Percentiles rank a stretch among this genome's conserved stretches.
phyloP scores from a whole-genome alignment of 2,329 filamentous ascomycete genomes.

The Calonectria pseudoreteaudii region DNA sequence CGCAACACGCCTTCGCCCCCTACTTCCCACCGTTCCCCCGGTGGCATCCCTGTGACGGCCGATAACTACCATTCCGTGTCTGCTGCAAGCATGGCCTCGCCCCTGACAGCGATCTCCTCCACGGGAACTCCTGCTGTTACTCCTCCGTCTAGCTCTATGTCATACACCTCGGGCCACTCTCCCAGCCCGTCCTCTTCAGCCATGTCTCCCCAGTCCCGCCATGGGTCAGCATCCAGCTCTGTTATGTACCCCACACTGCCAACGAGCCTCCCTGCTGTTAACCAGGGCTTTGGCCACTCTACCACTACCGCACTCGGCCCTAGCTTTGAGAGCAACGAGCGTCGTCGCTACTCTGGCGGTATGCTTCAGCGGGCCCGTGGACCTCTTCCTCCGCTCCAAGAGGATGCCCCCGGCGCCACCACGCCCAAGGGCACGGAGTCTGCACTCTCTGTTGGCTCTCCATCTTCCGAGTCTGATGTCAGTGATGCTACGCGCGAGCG shows the following conservation, averaged over 20 bases:
- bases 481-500: conserved; percentile 65
- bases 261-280: conserved; percentile 68
- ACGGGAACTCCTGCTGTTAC: conserved; percentile 82
- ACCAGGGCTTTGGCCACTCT: conserved; percentile 76
- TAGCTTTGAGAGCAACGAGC: conserved; percentile 72
- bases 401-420: conserved; percentile 53
- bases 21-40: conserved; percentile 52
- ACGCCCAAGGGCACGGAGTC: conserved; percentile 60
- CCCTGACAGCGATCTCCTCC: conserved; percentile 68
- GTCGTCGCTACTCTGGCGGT: conserved; percentile 74
- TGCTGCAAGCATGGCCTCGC: conserved; percentile 70
- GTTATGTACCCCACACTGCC: conserved; percentile 80
- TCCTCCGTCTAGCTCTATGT: conserved; percentile 79
- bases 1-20: conserved; percentile 68
- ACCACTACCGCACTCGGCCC: conserved; percentile 79
- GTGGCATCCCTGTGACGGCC: conserved; percentile 49
- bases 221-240: conserved; percentile 66
- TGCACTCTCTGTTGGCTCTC: conserved; percentile 62
- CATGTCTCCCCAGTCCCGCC: conserved; percentile 75
- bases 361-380: conserved; percentile 72
- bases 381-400: conserved; percentile 53
- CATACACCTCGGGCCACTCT: conserved; percentile 82
- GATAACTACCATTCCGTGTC: conserved; percentile 57
- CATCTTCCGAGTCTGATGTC: conserved; percentile 65
- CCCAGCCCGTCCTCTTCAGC: conserved; percentile 77